Percentiles rank a stretch among this genome's conserved stretches.
Conservation (phyloP, 2,329 filamentous ascomycete genomes). For the Nemania sp. region DNA sequence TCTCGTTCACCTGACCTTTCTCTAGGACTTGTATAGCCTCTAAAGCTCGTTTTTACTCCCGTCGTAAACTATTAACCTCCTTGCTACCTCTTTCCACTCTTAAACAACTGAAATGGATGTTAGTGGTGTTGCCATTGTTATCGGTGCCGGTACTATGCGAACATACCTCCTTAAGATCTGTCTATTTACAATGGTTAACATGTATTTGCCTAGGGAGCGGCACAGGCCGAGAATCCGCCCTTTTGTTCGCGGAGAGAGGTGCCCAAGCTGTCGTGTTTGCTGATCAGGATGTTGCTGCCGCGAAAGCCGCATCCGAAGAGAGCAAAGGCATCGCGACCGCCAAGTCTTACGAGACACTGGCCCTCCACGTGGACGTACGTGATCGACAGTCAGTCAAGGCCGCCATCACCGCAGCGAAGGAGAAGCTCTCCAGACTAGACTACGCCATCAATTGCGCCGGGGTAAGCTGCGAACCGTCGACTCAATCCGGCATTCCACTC, state of each 20-base stretch:
- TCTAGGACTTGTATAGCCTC: neutral
- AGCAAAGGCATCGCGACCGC: slow-evolving; percentile 34
- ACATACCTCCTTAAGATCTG: neutral
- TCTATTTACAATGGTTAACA: neutral
- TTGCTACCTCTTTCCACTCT: neutral
- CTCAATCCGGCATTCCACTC: neutral
- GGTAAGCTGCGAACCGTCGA: slow-evolving; percentile 14
- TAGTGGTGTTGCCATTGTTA: slow-evolving; percentile 9
- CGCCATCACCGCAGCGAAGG: slow-evolving; percentile 23
- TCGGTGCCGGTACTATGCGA: slow-evolving; percentile 20
- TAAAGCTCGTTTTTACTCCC: slow-evolving; percentile 1
- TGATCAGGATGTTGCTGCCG: slow-evolving; percentile 31
- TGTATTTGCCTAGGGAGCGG: slow-evolving; percentile 31
- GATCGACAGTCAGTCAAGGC: slow-evolving; percentile 32
- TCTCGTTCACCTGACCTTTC: too few species aligned
- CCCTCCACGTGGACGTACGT: slow-evolving; percentile 38
- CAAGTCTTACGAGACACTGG: slow-evolving; percentile 25
- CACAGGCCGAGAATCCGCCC: slow-evolving; percentile 36
- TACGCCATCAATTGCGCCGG: slow-evolving; percentile 29
- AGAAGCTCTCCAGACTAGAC: slow-evolving; percentile 15
- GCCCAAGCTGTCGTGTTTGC: slow-evolving; percentile 38
- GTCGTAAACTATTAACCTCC: neutral
- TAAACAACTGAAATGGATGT: slow-evolving; percentile 17
- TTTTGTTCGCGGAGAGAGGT: slow-evolving; percentile 40
- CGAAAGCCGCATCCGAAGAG: slow-evolving; percentile 23